These are phyloP conservation scores for Lignosus rhinocerotis DNA, from an alignment of 1,284 basidiomycete species.

Conservation along the genomic window DNA sequence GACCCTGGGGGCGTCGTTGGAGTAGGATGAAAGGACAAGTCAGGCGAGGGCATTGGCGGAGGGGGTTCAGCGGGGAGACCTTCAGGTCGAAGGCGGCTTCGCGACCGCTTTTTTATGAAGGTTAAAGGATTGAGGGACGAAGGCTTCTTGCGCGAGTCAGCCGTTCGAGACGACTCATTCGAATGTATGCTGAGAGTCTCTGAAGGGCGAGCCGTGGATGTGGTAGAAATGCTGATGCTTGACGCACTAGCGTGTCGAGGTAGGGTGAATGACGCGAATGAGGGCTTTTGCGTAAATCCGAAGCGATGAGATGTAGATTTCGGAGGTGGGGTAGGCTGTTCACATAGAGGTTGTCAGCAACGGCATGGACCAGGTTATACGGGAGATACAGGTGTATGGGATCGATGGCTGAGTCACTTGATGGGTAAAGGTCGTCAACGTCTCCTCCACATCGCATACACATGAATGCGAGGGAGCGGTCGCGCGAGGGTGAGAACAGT, in stretches of 20 bases:
- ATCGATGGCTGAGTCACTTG: no score
- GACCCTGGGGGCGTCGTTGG: slow-evolving; percentile 39
- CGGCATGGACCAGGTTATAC: background rate
- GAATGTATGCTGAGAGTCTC: slow-evolving; percentile 27
- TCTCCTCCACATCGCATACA: no score
- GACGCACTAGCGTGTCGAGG: slow-evolving; percentile 27
- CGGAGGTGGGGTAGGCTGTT: slow-evolving; percentile 30
- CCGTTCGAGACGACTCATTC: slow-evolving; percentile 18
- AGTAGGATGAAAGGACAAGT: slow-evolving; percentile 32
- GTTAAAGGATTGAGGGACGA: slow-evolving; percentile 27
- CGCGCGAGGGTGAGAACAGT: no score
- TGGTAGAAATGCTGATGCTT: slow-evolving; percentile 24
- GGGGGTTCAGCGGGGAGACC: slow-evolving; percentile 15
- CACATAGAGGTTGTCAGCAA: background rate
- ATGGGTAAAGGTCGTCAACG: no score
- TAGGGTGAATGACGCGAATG: slow-evolving; percentile 26
- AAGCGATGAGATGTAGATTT: slow-evolving; percentile 23
- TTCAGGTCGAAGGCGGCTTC: slow-evolving; percentile 33
- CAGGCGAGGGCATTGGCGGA: slow-evolving; percentile 27
- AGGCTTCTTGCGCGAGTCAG: slow-evolving; percentile 26
- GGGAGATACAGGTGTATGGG: no score
- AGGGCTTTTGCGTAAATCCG: slow-evolving; percentile 26
- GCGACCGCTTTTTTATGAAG: slow-evolving; percentile 33
- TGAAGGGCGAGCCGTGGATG: slow-evolving; percentile 23
- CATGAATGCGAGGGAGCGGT: no score